These are phyloP conservation scores for Globisporangium splendens DNA, from an alignment of 352 stramenopile species.

Conservation along the genomic window DNA sequence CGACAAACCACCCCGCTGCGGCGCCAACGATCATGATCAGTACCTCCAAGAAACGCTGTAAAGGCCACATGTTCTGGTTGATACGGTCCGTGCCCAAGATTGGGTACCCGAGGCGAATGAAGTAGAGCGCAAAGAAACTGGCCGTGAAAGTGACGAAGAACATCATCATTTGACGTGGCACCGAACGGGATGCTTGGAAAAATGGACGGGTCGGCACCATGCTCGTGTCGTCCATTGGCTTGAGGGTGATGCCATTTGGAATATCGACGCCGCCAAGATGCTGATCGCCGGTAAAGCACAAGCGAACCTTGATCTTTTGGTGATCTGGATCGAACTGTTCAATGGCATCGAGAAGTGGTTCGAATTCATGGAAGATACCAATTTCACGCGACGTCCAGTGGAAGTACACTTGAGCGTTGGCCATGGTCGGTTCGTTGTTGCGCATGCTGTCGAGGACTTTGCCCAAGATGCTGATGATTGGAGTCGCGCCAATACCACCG, in stretches of 20 bases:
- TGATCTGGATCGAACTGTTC: slow-evolving; percentile 71
- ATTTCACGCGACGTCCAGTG: slow-evolving; percentile 84
- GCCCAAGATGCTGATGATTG: slow-evolving; percentile 85
- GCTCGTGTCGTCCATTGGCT: slow-evolving; percentile 81
- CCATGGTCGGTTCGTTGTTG: slow-evolving; percentile 71
- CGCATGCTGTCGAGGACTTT: slow-evolving; percentile 82
- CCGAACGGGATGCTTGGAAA: slow-evolving; percentile 65
- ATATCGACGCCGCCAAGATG: slow-evolving; percentile 69
- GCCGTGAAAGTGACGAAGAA: slow-evolving; percentile 81
- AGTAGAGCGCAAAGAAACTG: slow-evolving; percentile 67
- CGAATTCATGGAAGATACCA: slow-evolving; percentile 84
- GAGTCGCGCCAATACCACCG: slow-evolving; percentile 87
- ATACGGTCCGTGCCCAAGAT: slow-evolving; percentile 49
- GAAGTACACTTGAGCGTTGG: slow-evolving; percentile 75
- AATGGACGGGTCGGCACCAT: slow-evolving; percentile 76
- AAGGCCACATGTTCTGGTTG: slow-evolving; percentile 80
- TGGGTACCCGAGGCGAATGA: slow-evolving; percentile 72
- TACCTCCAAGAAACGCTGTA: slow-evolving; percentile 77
- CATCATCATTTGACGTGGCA: slow-evolving; percentile 63
- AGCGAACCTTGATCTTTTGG: slow-evolving; percentile 57
- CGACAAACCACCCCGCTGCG: slow-evolving; percentile 53
- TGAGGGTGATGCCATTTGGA: slow-evolving; percentile 68
- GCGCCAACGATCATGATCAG: slow-evolving; percentile 69
- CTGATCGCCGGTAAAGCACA: slow-evolving; percentile 82
- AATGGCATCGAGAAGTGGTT: slow-evolving; percentile 74